These are phyloP conservation scores for Atractiella rhizophila DNA, from an alignment of 768 basidiomycete species.

Conservation along the genomic window DNA sequence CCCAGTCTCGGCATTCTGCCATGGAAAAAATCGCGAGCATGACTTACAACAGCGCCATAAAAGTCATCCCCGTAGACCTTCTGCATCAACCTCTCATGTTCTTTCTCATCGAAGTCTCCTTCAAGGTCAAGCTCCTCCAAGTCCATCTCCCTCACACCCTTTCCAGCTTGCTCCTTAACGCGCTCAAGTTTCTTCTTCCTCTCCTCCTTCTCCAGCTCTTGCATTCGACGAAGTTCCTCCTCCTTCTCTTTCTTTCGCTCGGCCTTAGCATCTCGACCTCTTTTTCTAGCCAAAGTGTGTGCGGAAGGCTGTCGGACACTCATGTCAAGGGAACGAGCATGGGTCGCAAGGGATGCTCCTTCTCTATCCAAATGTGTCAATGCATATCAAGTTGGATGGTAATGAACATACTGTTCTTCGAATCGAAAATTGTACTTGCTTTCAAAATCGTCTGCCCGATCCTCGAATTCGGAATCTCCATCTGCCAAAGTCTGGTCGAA, in stretches of 20 bases:
- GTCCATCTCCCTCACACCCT: constrained; percentile 21
- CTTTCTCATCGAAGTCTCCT: constrained; percentile 70
- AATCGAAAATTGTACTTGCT: constrained; percentile 94
- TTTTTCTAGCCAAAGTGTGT: constrained; percentile 60
- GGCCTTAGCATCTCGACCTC: constrained; percentile 57
- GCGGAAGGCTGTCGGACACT: constrained; percentile 32
- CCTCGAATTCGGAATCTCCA: constrained; percentile 40
- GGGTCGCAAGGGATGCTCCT: constrained; percentile 38
- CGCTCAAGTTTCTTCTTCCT: constrained; percentile 46
- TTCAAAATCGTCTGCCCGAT: constrained; percentile 75
- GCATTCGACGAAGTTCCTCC: constrained; percentile 58
- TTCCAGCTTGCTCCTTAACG: constrained; percentile 45
- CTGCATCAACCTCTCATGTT: constrained; percentile 61
- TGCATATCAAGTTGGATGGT: no score
- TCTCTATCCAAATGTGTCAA: no score
- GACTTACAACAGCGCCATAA: constrained; percentile 21
- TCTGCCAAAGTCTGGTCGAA: not conserved
- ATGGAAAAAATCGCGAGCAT: constrained; percentile 2
- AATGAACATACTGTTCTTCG: constrained; percentile 65
- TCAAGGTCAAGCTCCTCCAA: constrained; percentile 58
- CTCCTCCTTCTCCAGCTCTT: constrained; percentile 62
- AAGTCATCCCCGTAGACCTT: constrained; percentile 37
- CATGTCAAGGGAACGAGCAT: constrained; percentile 38
- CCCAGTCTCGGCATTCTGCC: not conserved
- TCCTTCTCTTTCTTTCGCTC: constrained; percentile 46